Conservation (phyloP, 768 basidiomycete genomes). For the Boletellus ananiceps region DNA sequence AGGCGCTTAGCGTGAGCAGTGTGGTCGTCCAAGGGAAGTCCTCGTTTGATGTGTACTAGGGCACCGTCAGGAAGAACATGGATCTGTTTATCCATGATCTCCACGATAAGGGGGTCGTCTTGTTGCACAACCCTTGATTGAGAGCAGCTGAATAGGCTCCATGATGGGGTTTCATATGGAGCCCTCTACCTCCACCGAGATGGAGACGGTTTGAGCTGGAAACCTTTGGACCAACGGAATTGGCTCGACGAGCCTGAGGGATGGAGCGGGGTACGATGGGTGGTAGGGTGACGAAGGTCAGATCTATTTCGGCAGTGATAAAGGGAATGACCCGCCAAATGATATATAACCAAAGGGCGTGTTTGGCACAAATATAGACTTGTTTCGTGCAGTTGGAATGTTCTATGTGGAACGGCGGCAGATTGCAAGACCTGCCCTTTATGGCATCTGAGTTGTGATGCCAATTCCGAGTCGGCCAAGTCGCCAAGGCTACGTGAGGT, state of each 20-base stretch:
- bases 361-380: conserved; percentile 23
- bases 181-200: conserved; percentile 7
- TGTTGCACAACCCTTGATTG: conserved; percentile 8
- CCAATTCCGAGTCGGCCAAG: too few relatives aligned
- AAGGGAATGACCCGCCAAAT: conserved; percentile 2
- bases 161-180: conserved; percentile 1
- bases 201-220: not conserved
- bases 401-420: conserved; percentile 23
- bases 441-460: conserved; percentile 1
- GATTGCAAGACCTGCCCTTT: conserved; percentile 16
- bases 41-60: conserved; percentile 2
- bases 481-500: too few relatives aligned
- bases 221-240: not conserved
- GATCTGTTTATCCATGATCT: conserved; percentile 2
- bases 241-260: not conserved
- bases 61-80: not conserved
- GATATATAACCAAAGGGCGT: not conserved
- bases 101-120: conserved; percentile 6
- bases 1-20: not conserved
- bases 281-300: too few relatives aligned
- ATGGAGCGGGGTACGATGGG: not conserved
- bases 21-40: not conserved
- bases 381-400: conserved; percentile 12
- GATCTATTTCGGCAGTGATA: too few relatives aligned
- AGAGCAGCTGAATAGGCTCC: not conserved